Evolutionary conservation across 257 asterid genomes (phyloP).

Genomic region (Haberlea rhodopensis): DNA sequence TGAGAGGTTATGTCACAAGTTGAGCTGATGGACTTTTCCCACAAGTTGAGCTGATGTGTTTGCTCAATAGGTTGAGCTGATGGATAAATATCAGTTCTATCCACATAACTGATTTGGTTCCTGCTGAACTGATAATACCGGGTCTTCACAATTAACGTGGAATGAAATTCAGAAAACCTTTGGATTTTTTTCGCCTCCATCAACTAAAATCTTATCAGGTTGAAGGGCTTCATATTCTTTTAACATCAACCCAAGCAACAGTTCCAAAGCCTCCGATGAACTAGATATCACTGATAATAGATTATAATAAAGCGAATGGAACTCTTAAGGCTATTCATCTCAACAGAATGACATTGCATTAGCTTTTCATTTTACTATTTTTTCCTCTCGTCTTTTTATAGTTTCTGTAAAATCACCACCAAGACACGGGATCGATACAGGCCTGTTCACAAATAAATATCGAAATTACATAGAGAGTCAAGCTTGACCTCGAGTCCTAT

Average conservation of each 20-base stretch:
- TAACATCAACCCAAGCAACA: slow-evolving; percentile 93
- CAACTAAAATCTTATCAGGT: slow-evolving; percentile 90
- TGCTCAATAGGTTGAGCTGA: too few relatives aligned
- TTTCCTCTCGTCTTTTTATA: too few relatives aligned
- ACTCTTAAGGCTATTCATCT: slow-evolving; percentile 12
- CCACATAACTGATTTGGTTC: too few relatives aligned
- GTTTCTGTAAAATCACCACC: not conserved
- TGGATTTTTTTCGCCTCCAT: slow-evolving; percentile 86
- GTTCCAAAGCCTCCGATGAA: slow-evolving; percentile 98
- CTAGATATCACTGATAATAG: slow-evolving; percentile 74
- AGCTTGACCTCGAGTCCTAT: not conserved
- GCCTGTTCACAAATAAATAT: not conserved
- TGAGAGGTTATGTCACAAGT: too few relatives aligned
- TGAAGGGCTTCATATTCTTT: slow-evolving; percentile 78
- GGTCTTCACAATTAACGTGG: too few relatives aligned
- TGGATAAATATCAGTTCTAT: too few relatives aligned
- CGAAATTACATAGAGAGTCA: not conserved
- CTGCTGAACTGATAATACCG: too few relatives aligned
- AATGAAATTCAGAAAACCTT: slow-evolving; percentile 44
- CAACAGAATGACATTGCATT: not conserved
- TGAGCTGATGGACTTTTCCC: too few relatives aligned
- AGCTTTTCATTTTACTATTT: not conserved
- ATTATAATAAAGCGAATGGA: slow-evolving; percentile 14
- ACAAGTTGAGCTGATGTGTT: too few relatives aligned
- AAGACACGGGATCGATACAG: too few relatives aligned